Conservation (phyloP, 75 land plant genomes). For the Ceratopteris richardii region DNA sequence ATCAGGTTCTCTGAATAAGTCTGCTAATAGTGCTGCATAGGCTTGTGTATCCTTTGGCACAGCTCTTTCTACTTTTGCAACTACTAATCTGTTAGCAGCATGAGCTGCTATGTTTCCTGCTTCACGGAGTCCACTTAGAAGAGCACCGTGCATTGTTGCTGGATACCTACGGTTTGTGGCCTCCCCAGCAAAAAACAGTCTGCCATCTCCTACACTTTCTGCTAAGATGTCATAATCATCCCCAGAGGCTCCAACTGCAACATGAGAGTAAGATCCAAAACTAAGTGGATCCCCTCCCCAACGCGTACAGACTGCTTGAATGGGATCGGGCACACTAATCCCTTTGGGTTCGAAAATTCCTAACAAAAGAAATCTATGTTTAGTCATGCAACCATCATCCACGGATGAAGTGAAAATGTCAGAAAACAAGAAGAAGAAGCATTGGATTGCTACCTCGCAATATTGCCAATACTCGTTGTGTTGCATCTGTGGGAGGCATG, state of each 20-base stretch:
- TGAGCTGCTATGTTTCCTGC: slow-evolving; percentile 75
- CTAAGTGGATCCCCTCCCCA: slow-evolving; percentile 94
- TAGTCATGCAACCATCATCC: no score
- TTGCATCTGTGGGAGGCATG: slow-evolving; percentile 81
- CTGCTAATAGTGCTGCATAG: slow-evolving; percentile 72
- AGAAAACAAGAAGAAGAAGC: no score
- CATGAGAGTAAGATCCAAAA: slow-evolving; percentile 92
- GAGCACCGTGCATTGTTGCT: slow-evolving; percentile 99
- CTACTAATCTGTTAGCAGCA: slow-evolving; percentile 47
- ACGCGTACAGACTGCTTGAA: slow-evolving; percentile 93
- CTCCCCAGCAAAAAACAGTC: slow-evolving; percentile 96
- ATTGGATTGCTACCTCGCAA: slow-evolving; percentile 72
- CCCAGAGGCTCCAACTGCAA: slow-evolving; percentile 97
- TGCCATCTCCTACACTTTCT: slow-evolving; percentile 91
- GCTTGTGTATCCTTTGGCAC: slow-evolving; percentile 71
- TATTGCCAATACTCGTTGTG: slow-evolving; percentile 61
- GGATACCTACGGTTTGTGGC: slow-evolving; percentile 92
- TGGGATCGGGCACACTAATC: slow-evolving; percentile 83
- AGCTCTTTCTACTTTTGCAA: slow-evolving; percentile 44
- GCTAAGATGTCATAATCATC: slow-evolving; percentile 98
- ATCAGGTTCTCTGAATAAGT: slow-evolving; percentile 90
- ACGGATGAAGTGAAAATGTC: no score
- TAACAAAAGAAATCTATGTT: slow-evolving; percentile 12
- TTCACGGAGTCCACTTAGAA: slow-evolving; percentile 79
- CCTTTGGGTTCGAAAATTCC: slow-evolving; percentile 93